Percentiles rank a stretch among this genome's conserved stretches.
phyloP scores from a whole-genome alignment of 108 stramenopile genomes.

The Conticribra guillardii region DNA sequence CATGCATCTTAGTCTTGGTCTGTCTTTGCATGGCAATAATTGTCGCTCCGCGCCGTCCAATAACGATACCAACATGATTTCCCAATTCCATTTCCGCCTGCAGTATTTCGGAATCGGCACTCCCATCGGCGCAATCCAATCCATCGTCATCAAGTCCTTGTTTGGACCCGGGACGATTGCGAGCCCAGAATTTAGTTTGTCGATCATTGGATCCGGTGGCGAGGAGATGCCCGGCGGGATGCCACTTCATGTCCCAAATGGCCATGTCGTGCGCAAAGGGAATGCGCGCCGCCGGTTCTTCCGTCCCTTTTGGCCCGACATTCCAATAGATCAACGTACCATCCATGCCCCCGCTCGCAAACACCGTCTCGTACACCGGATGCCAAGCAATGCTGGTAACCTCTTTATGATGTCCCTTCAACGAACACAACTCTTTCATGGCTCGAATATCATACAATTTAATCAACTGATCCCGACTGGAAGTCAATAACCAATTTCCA shows the following conservation, averaged over 20 bases:
- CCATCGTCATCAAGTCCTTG: slow-evolving; percentile 71
- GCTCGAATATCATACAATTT: slow-evolving; percentile 96
- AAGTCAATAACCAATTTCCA: slow-evolving; percentile 95
- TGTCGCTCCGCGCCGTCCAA: slow-evolving; percentile 86
- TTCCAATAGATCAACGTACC: slow-evolving; percentile 95
- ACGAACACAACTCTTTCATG: slow-evolving; percentile 85
- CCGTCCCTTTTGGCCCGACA: slow-evolving; percentile 85
- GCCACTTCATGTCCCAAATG: slow-evolving; percentile 97
- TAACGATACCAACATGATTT: slow-evolving; percentile 92
- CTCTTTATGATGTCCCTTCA: slow-evolving; percentile 92
- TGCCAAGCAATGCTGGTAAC: slow-evolving; percentile 96
- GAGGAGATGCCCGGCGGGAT: slow-evolving; percentile 93
- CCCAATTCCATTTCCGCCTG: slow-evolving; percentile 88
- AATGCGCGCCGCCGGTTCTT: slow-evolving; percentile 79
- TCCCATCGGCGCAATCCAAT: slow-evolving; percentile 38
- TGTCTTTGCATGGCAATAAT: slow-evolving; percentile 91
- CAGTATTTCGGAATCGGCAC: slow-evolving; percentile 59
- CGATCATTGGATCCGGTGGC: slow-evolving; percentile 93
- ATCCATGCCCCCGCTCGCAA: slow-evolving; percentile 95
- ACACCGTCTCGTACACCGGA: slow-evolving; percentile 90
- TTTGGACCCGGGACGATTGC: slow-evolving; percentile 86
- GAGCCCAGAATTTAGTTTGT: slow-evolving; percentile 93
- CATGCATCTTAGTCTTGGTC: slow-evolving; percentile 91
- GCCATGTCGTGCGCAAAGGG: slow-evolving; percentile 96
- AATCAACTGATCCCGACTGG: slow-evolving; percentile 91